Evolutionary conservation across 495 filamentous ascomycete genomes (phyloP), one percentile per base, ranked within the genome.

Genomic region (Staphylotrichum longicolle): DNA sequence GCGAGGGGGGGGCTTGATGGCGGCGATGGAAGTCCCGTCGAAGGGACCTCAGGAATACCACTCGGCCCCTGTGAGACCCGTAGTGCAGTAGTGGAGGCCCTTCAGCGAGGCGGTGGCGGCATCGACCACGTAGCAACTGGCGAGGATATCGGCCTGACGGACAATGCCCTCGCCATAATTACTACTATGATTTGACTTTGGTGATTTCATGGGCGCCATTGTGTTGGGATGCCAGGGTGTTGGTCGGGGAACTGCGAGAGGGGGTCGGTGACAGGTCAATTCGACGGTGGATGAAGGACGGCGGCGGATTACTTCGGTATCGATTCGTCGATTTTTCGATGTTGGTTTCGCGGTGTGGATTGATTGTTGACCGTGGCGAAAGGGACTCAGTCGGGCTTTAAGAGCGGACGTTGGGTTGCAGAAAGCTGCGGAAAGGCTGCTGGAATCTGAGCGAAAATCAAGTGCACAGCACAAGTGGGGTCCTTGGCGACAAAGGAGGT

Each of bases 31-130:
- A 85, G 78, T 80, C 88, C 81, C 77, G 76, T 78, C 69, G 88
- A 91, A 82, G 85, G 85, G 80, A 91, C 92, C 92, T 96, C 91
- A 94, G 91, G 91, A 88, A 89, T 90, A 88, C 91, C 91, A 95
- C 90, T 91, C 88, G 77, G 85, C 89, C 87, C 91, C 89, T 91
- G 72, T 63, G 65, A 70, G 62, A 65, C 66, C 70, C 63, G 90
- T 92, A 88, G 91, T 89, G 85, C 87, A 93, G 85, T 96, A 97
- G 79, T 96, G 92, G 79, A 94, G 91, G 63, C 89, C 89, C 70
- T 88, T 83, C 39, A 85, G 75, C 64, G 75, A 76, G 57, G 76
- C 74, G 51, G 72, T 60, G 48, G 72, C 66, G 47, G 75, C 63
- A 69, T 85, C 80, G 66, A 94, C 83, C 60, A 82, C 74, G 79